Evolutionary conservation across 176 grass and related monocot genomes (phyloP).

Genomic region (Miscanthus lutarioriparius): DNA sequence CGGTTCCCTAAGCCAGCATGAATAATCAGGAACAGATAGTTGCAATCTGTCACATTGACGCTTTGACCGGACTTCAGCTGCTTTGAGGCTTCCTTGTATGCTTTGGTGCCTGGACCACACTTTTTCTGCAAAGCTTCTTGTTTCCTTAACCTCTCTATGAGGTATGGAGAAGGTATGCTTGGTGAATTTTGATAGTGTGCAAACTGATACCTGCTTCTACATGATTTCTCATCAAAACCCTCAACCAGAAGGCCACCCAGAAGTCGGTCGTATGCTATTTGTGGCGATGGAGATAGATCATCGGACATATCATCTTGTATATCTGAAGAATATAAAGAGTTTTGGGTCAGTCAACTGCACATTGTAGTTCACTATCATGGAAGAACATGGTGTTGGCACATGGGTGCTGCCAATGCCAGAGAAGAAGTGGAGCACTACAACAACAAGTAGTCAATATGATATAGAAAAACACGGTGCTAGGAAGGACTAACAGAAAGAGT

Average conservation of each 20-base stretch:
- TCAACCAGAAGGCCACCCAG: constrained; percentile 64
- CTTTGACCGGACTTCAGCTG: constrained; percentile 49
- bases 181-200: constrained; percentile 52
- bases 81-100: constrained; percentile 51
- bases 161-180: constrained; percentile 59
- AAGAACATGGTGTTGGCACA: background rate
- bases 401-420: background rate
- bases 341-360: constrained; percentile 16
- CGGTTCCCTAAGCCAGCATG: constrained; percentile 70
- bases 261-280: constrained; percentile 51
- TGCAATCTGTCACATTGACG: constrained; percentile 55
- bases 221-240: constrained; percentile 69
- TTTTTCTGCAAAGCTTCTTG: constrained; percentile 73
- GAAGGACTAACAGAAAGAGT: constrained; percentile 12
- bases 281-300: constrained; percentile 36
- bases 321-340: constrained; percentile 29
- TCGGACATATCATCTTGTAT: constrained; percentile 37
- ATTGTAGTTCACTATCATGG: background rate
- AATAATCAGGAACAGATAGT: constrained; percentile 58
- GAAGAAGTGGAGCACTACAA: background rate
- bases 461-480: background rate
- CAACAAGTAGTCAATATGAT: background rate
- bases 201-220: constrained; percentile 74
- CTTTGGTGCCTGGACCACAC: constrained; percentile 66
- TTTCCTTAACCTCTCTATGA: constrained; percentile 64